phyloP scores from a whole-genome alignment of 257 asterid species.

The Solanum clarkiae region DNA sequence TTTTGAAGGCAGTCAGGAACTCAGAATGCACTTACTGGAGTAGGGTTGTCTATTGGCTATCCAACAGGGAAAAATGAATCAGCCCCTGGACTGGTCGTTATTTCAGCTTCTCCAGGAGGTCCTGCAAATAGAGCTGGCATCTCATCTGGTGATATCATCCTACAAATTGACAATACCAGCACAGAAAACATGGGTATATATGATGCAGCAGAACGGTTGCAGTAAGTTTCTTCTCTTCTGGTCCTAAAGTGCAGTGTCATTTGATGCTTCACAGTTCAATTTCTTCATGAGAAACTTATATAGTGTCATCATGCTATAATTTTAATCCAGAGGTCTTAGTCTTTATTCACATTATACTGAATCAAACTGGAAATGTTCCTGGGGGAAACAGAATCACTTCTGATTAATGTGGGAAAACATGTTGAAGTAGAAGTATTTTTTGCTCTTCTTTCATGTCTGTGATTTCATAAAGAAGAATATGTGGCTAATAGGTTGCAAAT shows the following conservation, averaged over 20 bases:
- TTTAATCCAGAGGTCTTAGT: not conserved
- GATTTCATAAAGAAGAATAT: not conserved
- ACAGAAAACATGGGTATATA: slow-evolving; percentile 80
- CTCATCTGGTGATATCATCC: slow-evolving; percentile 72
- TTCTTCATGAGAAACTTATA: not conserved
- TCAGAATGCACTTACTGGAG: slow-evolving; percentile 79
- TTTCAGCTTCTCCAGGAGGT: slow-evolving; percentile 92
- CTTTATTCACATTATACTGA: not conserved
- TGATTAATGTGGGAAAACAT: not conserved
- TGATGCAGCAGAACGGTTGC: slow-evolving; percentile 88
- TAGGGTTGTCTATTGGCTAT: slow-evolving; percentile 89
- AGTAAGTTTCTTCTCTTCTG: slow-evolving; percentile 45
- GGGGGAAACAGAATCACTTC: not conserved
- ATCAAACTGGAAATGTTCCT: not conserved
- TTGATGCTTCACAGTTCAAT: not conserved
- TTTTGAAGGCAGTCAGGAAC: slow-evolving; percentile 98
- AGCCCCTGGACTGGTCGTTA: slow-evolving; percentile 64
- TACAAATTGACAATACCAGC: slow-evolving; percentile 63
- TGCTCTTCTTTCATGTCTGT: not conserved
- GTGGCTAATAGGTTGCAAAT: not conserved
- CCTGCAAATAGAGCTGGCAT: slow-evolving; percentile 91
- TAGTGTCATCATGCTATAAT: not conserved
- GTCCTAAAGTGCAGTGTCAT: not conserved
- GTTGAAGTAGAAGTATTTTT: not conserved
- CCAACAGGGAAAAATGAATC: slow-evolving; percentile 49